A percentile compares a stretch with the other conserved stretches of the same genome.
Evolutionary conservation across 306 rosid species (phyloP).

Genomic region (Corylus heterophylla): DNA sequence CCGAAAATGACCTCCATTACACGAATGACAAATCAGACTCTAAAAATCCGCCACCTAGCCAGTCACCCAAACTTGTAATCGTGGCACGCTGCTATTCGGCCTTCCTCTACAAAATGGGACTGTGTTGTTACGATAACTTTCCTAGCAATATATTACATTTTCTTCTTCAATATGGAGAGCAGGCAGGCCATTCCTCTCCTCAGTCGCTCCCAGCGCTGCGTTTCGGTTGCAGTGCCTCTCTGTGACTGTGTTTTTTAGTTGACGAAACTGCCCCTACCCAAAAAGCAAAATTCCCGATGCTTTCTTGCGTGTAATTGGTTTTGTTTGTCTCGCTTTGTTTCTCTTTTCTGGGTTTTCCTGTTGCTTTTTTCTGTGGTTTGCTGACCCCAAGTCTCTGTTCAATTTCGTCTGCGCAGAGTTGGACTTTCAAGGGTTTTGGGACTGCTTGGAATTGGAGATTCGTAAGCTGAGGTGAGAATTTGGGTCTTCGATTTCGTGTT

Average conservation of each 20-base stretch:
- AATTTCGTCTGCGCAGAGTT: slow-evolving; percentile 32
- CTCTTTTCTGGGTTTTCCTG: slow-evolving; percentile 7
- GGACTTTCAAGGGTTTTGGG: slow-evolving; percentile 39
- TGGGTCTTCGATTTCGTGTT: slow-evolving; percentile 25
- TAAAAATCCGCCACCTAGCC: slow-evolving; percentile 22
- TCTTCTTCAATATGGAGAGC: slow-evolving; percentile 16
- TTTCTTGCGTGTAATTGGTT: slow-evolving; percentile 26
- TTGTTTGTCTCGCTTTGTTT: slow-evolving; percentile 6
- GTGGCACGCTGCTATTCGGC: slow-evolving; percentile 22
- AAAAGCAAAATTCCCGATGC: slow-evolving; percentile 7
- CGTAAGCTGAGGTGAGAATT: slow-evolving; percentile 38
- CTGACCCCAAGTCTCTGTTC: slow-evolving; percentile 35
- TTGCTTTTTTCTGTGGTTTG: slow-evolving; percentile 1
- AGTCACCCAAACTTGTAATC: background rate
- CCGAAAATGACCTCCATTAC: slow-evolving; percentile 23
- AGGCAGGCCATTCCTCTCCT: background rate
- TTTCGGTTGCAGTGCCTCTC: slow-evolving; percentile 24
- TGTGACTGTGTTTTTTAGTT: slow-evolving; percentile 11
- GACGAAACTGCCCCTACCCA: slow-evolving; percentile 39
- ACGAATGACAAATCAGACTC: slow-evolving; percentile 20
- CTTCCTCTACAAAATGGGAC: background rate
- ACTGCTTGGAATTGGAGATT: slow-evolving; percentile 22
- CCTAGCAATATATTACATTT: slow-evolving; percentile 3
- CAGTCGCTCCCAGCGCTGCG: slow-evolving; percentile 11
- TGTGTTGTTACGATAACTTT: background rate